These are phyloP conservation scores for Houttuynia cordata DNA, from an alignment of 164 flowering plant genomes.

Conservation along the genomic window DNA sequence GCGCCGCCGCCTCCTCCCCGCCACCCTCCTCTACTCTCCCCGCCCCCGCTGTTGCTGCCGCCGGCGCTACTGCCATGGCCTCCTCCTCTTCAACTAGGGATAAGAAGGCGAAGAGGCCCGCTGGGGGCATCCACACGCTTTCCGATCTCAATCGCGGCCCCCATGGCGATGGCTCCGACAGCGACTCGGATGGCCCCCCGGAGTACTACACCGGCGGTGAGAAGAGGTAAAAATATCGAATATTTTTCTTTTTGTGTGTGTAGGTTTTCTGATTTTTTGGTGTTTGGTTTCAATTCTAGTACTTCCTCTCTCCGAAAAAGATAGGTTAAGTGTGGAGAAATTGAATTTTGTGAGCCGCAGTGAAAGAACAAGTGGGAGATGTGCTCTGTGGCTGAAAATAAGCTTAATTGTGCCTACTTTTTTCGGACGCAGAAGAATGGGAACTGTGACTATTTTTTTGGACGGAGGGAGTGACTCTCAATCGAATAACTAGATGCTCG, in stretches of 20 bases:
- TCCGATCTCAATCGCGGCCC: slow-evolving; percentile 64
- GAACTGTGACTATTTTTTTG: too few relatives aligned
- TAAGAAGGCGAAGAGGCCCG: slow-evolving; percentile 48
- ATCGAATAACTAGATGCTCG: too few relatives aligned
- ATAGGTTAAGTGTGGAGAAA: too few relatives aligned
- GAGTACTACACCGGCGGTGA: slow-evolving; percentile 95
- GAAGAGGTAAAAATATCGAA: slow-evolving; percentile 43
- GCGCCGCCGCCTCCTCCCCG: not conserved
- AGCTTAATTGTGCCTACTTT: too few relatives aligned
- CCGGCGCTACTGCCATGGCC: slow-evolving; percentile 24
- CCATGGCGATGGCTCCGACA: slow-evolving; percentile 50
- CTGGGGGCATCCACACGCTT: slow-evolving; percentile 68
- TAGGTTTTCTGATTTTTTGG: too few relatives aligned
- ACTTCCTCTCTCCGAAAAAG: too few relatives aligned
- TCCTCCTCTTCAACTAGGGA: slow-evolving; percentile 27
- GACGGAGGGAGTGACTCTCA: too few relatives aligned
- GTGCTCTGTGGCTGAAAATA: too few relatives aligned
- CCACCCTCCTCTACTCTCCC: not conserved
- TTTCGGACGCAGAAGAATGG: too few relatives aligned
- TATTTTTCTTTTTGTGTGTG: not conserved
- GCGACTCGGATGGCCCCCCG: slow-evolving; percentile 67
- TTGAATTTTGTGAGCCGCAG: too few relatives aligned
- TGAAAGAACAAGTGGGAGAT: too few relatives aligned
- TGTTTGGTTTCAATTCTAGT: not conserved
- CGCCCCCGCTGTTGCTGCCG: not conserved